These are phyloP conservation scores for Nadsonia fulvescens DNA, from an alignment of 805 yeast genomes.

Conservation along the genomic window DNA sequence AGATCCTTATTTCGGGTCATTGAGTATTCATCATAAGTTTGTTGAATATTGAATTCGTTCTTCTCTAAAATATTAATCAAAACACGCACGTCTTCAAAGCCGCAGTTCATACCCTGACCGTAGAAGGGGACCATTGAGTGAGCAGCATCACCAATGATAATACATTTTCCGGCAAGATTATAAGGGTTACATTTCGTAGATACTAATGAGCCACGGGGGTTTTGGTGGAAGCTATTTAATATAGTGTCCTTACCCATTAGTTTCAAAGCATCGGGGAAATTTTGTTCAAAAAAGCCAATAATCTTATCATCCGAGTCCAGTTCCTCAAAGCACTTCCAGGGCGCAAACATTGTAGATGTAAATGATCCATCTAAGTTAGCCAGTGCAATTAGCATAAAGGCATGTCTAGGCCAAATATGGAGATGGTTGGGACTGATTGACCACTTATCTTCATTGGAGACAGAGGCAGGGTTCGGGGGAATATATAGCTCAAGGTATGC, in stretches of 20 bases:
- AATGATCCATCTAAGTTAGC: slow-evolving; percentile 76
- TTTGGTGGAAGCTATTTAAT: slow-evolving; percentile 28
- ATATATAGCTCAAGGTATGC: slow-evolving; percentile 68
- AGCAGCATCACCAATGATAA: slow-evolving; percentile 83
- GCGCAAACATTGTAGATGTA: slow-evolving; percentile 77
- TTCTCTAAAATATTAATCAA: slow-evolving; percentile 30
- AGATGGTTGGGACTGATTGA: slow-evolving; percentile 53
- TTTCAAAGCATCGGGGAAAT: slow-evolving; percentile 60
- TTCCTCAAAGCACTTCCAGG: slow-evolving; percentile 49
- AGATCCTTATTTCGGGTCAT: slow-evolving; percentile 43
- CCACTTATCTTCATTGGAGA: slow-evolving; percentile 20
- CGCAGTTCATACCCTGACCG: slow-evolving; percentile 95
- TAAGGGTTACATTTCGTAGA: slow-evolving; percentile 57
- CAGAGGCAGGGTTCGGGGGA: slow-evolving; percentile 30
- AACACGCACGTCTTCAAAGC: slow-evolving; percentile 74
- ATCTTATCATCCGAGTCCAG: slow-evolving; percentile 25
- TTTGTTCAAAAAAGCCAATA: slow-evolving; percentile 31
- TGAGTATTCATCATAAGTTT: slow-evolving; percentile 41
- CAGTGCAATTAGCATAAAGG: slow-evolving; percentile 77
- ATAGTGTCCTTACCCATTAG: slow-evolving; percentile 46
- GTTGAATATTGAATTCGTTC: slow-evolving; percentile 21
- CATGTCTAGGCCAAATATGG: slow-evolving; percentile 84
- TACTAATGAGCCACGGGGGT: slow-evolving; percentile 67
- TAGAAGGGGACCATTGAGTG: slow-evolving; percentile 97
- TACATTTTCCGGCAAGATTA: slow-evolving; percentile 39